Evolutionary conservation across 2,329 filamentous ascomycete genomes (phyloP), one percentile per base, ranked within the genome.

Genomic region (Stagonosporopsis cucurbitacearum): DNA sequence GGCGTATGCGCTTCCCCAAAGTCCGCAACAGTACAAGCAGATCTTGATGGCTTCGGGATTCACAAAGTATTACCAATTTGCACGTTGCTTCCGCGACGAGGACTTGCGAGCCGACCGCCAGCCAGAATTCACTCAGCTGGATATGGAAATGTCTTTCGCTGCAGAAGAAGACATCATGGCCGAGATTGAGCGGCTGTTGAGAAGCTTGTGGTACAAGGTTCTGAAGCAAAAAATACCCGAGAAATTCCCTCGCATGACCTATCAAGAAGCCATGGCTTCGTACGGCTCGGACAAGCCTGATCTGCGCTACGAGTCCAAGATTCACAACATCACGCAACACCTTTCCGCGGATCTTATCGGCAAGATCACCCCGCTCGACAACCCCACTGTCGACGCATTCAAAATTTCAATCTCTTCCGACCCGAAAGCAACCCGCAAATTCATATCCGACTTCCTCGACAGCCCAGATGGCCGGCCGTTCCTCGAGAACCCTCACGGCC

Each of bases 1-100:
- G 57, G 92, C 91, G 3, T 99, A 98, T 75, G 95, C 95, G 8
- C 80, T 99, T 19, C 93, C 93, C 0, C 96, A 99, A 74, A 98
- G 94, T 63, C 95, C 95, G 0, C 95, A 99, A 74, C 95, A 99
- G 75, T 99, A 98, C 73, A 99, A 99, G 78, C 95, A 99, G 78
- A 91, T 97, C 2, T 83, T 99, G 37, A 98, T 99, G 92, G 91
- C 92, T 0, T 90, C 90, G 58, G 94, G 94, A 0, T 84, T 97
- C 11, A 79, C 82, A 1, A 86, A 84, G 36, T 99, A 99, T 73
- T 96, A 89, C 75, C 95, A 99, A 68, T 92, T 97, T 77, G 96
- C 95, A 1, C 88, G 87, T 61, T 99, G 95, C 71, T 99, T 97
- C 76, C 88, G 95, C 13, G 96, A 99, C 69, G 95, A 99, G 72